Evolutionary conservation across 139 green algal species (phyloP), one percentile per base, ranked within the genome.

Genomic region (Chlorokybus atmophyticus): DNA sequence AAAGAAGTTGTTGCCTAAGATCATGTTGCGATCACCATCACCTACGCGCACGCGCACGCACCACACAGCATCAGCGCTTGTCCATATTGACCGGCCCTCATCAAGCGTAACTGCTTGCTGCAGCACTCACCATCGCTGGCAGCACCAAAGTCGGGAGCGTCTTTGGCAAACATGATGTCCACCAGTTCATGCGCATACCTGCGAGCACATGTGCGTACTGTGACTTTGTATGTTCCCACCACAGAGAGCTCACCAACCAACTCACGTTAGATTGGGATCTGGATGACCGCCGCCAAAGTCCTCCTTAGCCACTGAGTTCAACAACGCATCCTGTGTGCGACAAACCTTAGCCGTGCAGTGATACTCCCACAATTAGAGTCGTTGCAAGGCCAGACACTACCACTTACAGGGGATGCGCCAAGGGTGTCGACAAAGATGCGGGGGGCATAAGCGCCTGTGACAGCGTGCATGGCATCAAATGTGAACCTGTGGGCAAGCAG

Each of bases 21-120:
- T 88, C 92, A 99, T 98, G 85, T 98, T 98, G 66, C 91, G 82
- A 75, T 98, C 92, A 51, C 89, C 92, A 60, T 99, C 92, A 39
- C 62, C 62, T 68, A 44, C 27, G n/a, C n/a, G n/a, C n/a, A n/a
- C n/a, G n/a, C n/a, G n/a, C n/a, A n/a, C n/a, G n/a, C n/a, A n/a
- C n/a, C n/a, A n/a, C n/a, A n/a, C n/a, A n/a, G n/a, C n/a, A n/a
- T n/a, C n/a, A n/a, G n/a, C n/a, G n/a, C n/a, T n/a, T n/a, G n/a
- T n/a, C n/a, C n/a, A n/a, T n/a, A n/a, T n/a, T n/a, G n/a, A n/a
- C n/a, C n/a, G n/a, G n/a, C n/a, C n/a, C n/a, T n/a, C n/a, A n/a
- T n/a, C n/a, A n/a, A n/a, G n/a, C n/a, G n/a, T 21, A 44, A 17
- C 38, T n/a, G n/a, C n/a, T n/a, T n/a, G n/a, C n/a, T n/a, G n/a